Base-by-base conservation (phyloP, 352 stramenopile genomes). In the Phytophthora sojae region DNA sequence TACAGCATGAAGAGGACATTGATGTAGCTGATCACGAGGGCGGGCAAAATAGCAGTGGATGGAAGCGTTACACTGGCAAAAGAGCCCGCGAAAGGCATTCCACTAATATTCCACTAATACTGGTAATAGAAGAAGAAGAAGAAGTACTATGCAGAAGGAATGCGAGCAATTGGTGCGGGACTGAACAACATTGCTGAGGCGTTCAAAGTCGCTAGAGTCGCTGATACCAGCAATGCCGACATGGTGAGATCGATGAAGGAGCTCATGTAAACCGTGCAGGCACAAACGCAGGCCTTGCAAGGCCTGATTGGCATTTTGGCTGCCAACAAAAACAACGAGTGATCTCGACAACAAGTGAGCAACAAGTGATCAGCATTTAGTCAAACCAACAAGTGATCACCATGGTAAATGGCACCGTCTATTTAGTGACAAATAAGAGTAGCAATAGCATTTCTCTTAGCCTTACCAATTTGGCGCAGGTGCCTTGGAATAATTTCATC, bases 121-220 rank as follows among this genome's bases (percentile, higher is more conserved):
- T n/a, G n/a, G n/a, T n/a, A n/a, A n/a, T n/a, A n/a, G n/a, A n/a
- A n/a, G n/a, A n/a, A n/a, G n/a, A n/a, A n/a, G n/a, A n/a, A n/a
- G n/a, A n/a, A n/a, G n/a, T n/a, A n/a, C n/a, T n/a, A 35, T n/a
- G 55, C 37, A 6, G 35, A 52, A 8, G 55, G 37, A 7, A 52
- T 61, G 37, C 9, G 21, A 14, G 17, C 32, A 15, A 61, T 52
- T 7, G 55, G 55, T 52, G 21, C 35, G n/a, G 37, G 55, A 3
- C 37, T 61, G 9, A 37, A 61, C 37, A 51, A 52, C 23, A 61
- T 61, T 61, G 55, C 55, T 11, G 55, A 61, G 8, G 55, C 55
- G 1, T 61, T 61, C 21, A 52, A 61, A 15, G 37, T 50, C 3
- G 17, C 55, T 6, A 61, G 37, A 30, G 30, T 35, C 30, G 30